phyloP scores from a whole-genome alignment of 2,329 filamentous ascomycete species.

The Metarhizium rileyi region DNA sequence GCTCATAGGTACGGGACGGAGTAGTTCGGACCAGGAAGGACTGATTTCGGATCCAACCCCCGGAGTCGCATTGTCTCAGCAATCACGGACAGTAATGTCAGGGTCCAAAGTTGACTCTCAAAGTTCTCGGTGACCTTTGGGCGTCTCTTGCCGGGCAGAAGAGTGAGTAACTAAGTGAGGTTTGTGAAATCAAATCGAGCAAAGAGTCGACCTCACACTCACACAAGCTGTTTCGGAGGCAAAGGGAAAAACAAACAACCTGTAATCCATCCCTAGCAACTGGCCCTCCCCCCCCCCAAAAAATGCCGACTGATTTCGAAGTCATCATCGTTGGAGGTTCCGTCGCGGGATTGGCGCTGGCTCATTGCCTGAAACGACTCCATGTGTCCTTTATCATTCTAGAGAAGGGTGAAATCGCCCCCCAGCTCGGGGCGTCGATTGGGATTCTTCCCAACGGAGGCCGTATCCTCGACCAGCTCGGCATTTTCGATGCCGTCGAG shows the following conservation, averaged over 20 bases:
- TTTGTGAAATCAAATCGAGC: too few species aligned
- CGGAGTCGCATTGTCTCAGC: too few species aligned
- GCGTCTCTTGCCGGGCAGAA: too few species aligned
- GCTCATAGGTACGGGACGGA: too few species aligned
- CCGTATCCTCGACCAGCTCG: constrained; percentile 39
- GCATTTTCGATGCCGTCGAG: constrained; percentile 15
- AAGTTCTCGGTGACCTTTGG: too few species aligned
- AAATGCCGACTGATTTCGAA: constrained; percentile 7
- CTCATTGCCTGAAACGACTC: constrained; percentile 29
- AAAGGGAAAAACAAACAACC: neutral
- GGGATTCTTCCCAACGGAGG: constrained; percentile 32
- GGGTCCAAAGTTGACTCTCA: too few species aligned
- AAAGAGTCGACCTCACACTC: too few species aligned
- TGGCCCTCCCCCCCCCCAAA: neutral
- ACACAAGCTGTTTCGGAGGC: too few species aligned
- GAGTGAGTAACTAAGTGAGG: too few species aligned
- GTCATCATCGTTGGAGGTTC: constrained; percentile 35
- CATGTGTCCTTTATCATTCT: constrained; percentile 39
- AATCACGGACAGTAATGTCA: too few species aligned
- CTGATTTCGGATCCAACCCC: too few species aligned
- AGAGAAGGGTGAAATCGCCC: constrained; percentile 33
- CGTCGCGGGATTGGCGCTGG: constrained; percentile 28
- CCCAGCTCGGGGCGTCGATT: constrained; percentile 37
- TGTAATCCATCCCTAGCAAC: neutral
- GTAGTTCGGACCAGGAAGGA: too few species aligned